phyloP scores from a whole-genome alignment of 495 filamentous ascomycete genomes.

The Xylaria bambusicola region DNA sequence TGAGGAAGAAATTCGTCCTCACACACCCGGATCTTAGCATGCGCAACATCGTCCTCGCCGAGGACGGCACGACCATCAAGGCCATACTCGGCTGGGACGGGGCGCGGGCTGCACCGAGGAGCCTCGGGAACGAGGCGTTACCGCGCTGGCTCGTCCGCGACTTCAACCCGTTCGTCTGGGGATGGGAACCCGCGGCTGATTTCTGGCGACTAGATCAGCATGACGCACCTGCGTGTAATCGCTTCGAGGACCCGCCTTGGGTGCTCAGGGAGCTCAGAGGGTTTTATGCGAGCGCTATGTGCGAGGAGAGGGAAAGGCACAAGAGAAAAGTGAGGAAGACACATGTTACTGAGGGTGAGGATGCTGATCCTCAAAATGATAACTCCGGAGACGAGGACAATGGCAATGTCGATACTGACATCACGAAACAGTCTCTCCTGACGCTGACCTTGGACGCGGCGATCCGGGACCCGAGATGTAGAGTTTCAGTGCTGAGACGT shows the following conservation, averaged over 20 bases:
- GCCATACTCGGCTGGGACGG: constrained; percentile 30
- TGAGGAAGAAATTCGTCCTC: constrained; percentile 22
- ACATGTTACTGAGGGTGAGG: neutral
- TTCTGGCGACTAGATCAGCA: constrained; percentile 12
- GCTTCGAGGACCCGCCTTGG: constrained; percentile 30
- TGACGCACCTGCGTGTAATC: constrained; percentile 9
- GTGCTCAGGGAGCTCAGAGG: constrained; percentile 22
- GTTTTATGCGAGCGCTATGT: constrained; percentile 20
- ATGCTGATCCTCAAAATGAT: constrained; percentile 8
- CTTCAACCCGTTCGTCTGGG: constrained; percentile 26
- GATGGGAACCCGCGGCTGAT: constrained; percentile 21
- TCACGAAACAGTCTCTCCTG: constrained; percentile 31
- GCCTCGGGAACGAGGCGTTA: constrained; percentile 24
- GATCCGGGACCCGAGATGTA: constrained; percentile 25
- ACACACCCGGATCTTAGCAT: constrained; percentile 26
- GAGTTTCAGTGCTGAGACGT: constrained; percentile 20
- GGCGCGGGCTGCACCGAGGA: constrained; percentile 17
- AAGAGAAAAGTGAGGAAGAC: neutral
- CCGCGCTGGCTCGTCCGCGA: constrained; percentile 29
- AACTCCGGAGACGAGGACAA: too few species aligned
- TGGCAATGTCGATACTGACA: neutral
- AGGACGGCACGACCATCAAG: constrained; percentile 24
- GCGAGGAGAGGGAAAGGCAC: neutral
- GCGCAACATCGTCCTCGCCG: constrained; percentile 24
- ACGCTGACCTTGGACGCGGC: constrained; percentile 25